Percentiles rank a stretch among this genome's conserved stretches.
Conservation (phyloP, 23 red algal species). For the Agarophyton chilense region DNA sequence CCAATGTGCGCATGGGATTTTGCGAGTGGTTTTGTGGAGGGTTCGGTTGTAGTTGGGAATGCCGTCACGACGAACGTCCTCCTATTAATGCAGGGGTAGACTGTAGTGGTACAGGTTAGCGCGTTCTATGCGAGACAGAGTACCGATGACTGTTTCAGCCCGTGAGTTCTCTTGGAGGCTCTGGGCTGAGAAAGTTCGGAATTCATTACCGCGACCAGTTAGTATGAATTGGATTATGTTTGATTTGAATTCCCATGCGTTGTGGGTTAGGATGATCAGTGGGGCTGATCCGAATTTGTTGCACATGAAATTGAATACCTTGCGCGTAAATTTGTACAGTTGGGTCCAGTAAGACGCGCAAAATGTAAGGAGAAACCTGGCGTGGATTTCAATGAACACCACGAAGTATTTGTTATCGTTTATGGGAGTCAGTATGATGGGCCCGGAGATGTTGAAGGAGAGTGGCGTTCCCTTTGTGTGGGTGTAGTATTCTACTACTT, state of each 20-base stretch:
- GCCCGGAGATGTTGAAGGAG: neutral
- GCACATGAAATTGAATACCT: neutral
- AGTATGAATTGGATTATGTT: neutral
- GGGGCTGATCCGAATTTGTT: neutral
- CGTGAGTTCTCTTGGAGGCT: slow-evolving; percentile 4
- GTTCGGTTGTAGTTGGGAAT: slow-evolving; percentile 13
- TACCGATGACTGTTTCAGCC: neutral
- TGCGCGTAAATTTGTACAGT: neutral
- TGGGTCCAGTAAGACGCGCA: neutral
- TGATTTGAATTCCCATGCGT: slow-evolving; percentile 6
- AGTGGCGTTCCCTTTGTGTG: neutral
- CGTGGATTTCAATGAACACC: neutral
- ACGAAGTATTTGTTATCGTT: neutral
- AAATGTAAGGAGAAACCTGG: neutral
- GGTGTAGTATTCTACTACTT: no score
- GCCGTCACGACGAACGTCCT: neutral
- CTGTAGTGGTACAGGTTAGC: neutral
- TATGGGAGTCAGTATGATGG: neutral
- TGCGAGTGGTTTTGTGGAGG: neutral
- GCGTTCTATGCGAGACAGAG: neutral
- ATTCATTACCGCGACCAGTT: neutral
- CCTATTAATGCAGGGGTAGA: neutral
- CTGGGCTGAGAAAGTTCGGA: neutral
- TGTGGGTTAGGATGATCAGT: no score
- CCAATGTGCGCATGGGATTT: neutral